Base-by-base conservation (phyloP, 2,329 filamentous ascomycete species). In the Podosphaera fusca region DNA sequence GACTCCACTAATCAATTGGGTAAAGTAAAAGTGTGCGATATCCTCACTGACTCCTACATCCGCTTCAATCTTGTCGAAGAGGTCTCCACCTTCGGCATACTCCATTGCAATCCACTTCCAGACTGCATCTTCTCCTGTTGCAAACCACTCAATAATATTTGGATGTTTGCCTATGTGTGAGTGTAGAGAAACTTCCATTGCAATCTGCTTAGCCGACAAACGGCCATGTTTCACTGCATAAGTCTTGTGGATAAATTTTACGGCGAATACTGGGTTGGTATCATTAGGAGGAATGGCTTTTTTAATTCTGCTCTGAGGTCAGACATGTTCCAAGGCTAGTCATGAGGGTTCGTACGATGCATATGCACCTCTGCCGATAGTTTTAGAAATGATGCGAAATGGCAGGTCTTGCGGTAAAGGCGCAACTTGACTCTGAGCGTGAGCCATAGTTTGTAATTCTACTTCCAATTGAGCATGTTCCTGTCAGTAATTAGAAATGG, bases 31-130 rank as follows among this genome's bases (percentile, higher is more conserved):
- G 68, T 98, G 94, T 38, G 92, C 90, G 67, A 98, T 87, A 67
- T 96, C 87, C 69, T 94, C 82, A 5, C 84, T 80, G n/a, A 96
- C 87, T 53, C 92, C 92, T 50, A 90, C 86, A 69, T 98, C 92
- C 21, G 92, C 89, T 71, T 98, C 94, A 64, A 98, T 96, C 74
- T 98, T 98, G 79, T 98, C 92, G 69, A 98, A 98, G 6, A 98
- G 75, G 68, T 98, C 92, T 9, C 92, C 92, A 47, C 92, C 92
- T 64, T 94, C 87, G 51, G 92, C 92, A 63, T 87, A 84, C 70
- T 98, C 92, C 88, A 98, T 95, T 45, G 89, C 90, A 64, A 98
- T 95, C 92, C 92, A 98, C 63, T 85, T 80, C 90, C 92, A 98
- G 21, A 82, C 72, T 0, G 75, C 66, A 67, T 98, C 89, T 69